Evolutionary conservation across 2,329 filamentous ascomycete species (phyloP).

Genomic region (Penicillium brevicompactum): DNA sequence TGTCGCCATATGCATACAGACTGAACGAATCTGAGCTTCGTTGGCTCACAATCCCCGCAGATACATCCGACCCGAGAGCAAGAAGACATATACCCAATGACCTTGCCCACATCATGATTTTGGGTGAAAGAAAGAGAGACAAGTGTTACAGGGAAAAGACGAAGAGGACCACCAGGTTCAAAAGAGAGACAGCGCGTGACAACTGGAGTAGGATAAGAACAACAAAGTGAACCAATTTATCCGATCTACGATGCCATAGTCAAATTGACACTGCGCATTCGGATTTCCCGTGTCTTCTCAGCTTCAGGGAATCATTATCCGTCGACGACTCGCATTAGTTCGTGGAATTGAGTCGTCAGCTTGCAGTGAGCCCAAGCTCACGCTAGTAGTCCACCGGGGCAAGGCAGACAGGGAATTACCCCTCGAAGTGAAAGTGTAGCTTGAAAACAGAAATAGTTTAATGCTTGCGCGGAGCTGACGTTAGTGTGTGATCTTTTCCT

Average conservation of each 20-base stretch:
- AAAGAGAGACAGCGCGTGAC: neutral
- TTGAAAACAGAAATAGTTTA: neutral
- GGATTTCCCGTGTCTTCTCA: too few relatives aligned
- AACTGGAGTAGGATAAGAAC: too few relatives aligned
- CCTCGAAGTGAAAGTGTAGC: neutral
- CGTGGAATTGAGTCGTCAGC: neutral
- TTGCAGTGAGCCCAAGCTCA: neutral
- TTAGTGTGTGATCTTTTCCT: neutral
- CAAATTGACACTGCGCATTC: too few relatives aligned
- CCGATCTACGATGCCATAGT: too few relatives aligned
- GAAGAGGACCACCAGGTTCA: neutral
- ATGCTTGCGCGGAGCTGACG: neutral
- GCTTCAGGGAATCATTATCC: neutral
- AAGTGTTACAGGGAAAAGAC: neutral
- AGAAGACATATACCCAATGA: neutral
- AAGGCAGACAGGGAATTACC: slow-evolving; percentile 39
- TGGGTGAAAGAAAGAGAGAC: neutral
- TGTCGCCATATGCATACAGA: slow-evolving; percentile 16
- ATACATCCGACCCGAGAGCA: neutral
- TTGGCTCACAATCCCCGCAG: neutral
- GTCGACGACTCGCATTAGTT: too few relatives aligned
- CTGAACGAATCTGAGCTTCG: slow-evolving; percentile 1
- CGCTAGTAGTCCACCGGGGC: slow-evolving; percentile 33
- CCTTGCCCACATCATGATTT: neutral
- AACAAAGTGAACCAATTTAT: too few relatives aligned